Evolutionary conservation across 306 rosid species (phyloP).

Genomic region (Macrotyloma uniflorum): DNA sequence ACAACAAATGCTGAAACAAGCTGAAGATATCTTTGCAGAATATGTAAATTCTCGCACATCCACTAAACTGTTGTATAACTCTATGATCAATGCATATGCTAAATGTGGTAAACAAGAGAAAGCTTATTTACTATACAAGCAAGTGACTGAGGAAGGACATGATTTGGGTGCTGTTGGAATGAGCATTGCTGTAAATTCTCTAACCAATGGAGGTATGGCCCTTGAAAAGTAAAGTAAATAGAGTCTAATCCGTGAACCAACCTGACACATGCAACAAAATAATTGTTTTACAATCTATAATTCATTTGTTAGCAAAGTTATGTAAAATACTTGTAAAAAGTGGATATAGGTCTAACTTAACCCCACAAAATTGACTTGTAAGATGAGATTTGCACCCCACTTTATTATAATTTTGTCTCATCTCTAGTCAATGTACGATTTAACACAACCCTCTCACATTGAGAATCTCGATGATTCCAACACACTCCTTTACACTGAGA

Average conservation of each 20-base stretch:
- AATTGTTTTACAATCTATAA: slow-evolving; percentile 7
- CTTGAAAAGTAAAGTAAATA: slow-evolving; percentile 14
- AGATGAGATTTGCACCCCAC: too few species aligned
- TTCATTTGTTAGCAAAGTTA: not conserved
- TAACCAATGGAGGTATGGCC: slow-evolving; percentile 69
- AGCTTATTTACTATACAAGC: slow-evolving; percentile 72
- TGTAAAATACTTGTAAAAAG: too few species aligned
- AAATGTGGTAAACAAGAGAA: slow-evolving; percentile 79
- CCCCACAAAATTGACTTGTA: too few species aligned
- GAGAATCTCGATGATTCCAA: too few species aligned
- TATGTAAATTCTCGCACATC: slow-evolving; percentile 54
- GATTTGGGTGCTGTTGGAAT: slow-evolving; percentile 74
- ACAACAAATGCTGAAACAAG: slow-evolving; percentile 67
- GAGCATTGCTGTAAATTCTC: slow-evolving; percentile 82
- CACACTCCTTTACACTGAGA: too few species aligned
- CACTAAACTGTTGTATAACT: slow-evolving; percentile 51
- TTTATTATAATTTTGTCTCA: too few species aligned
- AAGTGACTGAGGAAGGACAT: slow-evolving; percentile 57
- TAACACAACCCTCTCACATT: too few species aligned
- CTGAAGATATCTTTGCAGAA: slow-evolving; percentile 68
- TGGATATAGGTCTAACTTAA: too few species aligned
- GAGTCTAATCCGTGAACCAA: slow-evolving; percentile 24
- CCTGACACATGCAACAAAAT: not conserved
- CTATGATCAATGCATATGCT: slow-evolving; percentile 82
- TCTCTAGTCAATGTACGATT: too few species aligned